A percentile compares a stretch with the other conserved stretches of the same genome.
phyloP scores from a whole-genome alignment of 768 basidiomycete genomes.

The Podaxis rugospora region DNA sequence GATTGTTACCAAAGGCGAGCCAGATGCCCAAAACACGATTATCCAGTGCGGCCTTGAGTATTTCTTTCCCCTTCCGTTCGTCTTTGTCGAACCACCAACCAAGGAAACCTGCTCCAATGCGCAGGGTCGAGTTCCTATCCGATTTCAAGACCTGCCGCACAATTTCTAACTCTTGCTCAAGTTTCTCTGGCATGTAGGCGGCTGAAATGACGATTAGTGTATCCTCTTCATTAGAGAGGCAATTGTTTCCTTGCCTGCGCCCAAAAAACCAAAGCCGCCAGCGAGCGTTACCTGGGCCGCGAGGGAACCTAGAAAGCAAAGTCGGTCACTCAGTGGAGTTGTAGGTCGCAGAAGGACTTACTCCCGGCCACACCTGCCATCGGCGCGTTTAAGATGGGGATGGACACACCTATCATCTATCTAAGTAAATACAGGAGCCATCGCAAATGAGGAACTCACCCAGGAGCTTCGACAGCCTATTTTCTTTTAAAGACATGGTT shows the following conservation, averaged over 20 bases:
- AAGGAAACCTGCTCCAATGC: constrained; percentile 73
- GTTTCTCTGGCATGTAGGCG: constrained; percentile 28
- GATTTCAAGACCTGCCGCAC: constrained; percentile 41
- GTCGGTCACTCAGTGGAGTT: neutral
- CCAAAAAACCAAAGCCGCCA: constrained; percentile 75
- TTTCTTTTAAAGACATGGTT: neutral
- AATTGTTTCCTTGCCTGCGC: constrained; percentile 40
- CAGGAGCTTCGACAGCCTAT: constrained; percentile 1
- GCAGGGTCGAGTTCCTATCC: constrained; percentile 33
- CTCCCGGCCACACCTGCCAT: constrained; percentile 74
- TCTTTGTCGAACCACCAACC: constrained; percentile 64
- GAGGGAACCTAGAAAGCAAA: constrained; percentile 33
- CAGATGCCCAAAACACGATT: constrained; percentile 64
- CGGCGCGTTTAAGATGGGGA: constrained; percentile 60
- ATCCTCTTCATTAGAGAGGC: neutral
- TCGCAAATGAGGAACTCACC: neutral
- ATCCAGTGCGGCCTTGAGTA: constrained; percentile 49
- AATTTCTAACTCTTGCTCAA: constrained; percentile 48
- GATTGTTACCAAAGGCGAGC: constrained; percentile 65
- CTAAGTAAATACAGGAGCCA: neutral
- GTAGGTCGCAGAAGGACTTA: constrained; percentile 13
- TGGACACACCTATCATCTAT: constrained; percentile 37
- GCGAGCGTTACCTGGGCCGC: constrained; percentile 59
- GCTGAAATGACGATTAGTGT: neutral
- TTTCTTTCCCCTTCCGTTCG: constrained; percentile 30